Evolutionary conservation across 1,139 yeast species (phyloP).

Genomic region (Candida sanyaensis): DNA sequence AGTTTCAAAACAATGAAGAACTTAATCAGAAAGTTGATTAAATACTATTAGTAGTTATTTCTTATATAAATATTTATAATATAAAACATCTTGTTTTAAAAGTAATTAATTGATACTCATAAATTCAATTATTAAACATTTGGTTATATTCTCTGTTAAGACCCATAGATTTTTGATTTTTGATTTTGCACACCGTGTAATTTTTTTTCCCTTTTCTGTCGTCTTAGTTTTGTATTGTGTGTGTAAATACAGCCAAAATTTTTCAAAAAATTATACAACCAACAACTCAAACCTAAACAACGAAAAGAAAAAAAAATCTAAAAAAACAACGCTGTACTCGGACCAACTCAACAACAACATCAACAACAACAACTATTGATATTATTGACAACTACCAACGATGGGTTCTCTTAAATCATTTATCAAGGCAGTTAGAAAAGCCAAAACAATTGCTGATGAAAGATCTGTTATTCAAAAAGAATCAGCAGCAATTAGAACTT

Average conservation of each 20-base stretch:
- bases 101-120: too few relatives aligned
- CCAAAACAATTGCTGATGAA: conserved; percentile 97
- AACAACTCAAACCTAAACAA: neutral
- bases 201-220: too few relatives aligned
- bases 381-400: neutral
- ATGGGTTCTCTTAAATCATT: conserved; percentile 82
- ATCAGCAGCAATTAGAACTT: conserved; percentile 89
- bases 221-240: too few relatives aligned
- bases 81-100: too few relatives aligned
- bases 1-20: neutral
- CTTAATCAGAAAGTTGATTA: neutral
- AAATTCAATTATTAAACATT: neutral
- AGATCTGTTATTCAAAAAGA: conserved; percentile 90
- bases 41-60: too few relatives aligned
- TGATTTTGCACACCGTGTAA: conserved; percentile 10
- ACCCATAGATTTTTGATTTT: neutral
- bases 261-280: neutral
- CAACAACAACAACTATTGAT: neutral
- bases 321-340: neutral
- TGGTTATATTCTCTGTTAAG: neutral
- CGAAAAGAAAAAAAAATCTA: neutral
- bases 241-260: neutral
- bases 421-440: conserved; percentile 86
- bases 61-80: too few relatives aligned
- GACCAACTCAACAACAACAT: conserved; percentile 1